phyloP scores from a whole-genome alignment of 2,329 filamentous ascomycete genomes.

The Pseudogymnoascus sp. region DNA sequence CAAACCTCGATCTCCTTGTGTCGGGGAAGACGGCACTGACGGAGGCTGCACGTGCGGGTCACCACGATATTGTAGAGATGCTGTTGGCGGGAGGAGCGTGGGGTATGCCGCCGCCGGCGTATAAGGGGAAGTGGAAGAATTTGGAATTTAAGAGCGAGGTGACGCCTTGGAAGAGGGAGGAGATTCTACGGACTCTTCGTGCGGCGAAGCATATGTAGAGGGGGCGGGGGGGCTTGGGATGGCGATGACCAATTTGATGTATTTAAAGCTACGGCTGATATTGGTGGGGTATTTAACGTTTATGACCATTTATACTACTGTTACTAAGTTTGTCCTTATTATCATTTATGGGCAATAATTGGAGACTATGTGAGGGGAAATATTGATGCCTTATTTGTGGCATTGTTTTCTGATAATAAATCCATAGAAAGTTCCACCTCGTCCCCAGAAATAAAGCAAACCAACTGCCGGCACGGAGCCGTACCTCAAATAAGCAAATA shows the following conservation, averaged over 20 bases:
- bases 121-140: constrained; percentile 8
- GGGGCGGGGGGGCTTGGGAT: too few species aligned
- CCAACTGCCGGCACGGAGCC: background rate
- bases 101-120: background rate
- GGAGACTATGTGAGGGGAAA: background rate
- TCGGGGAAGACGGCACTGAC: background rate
- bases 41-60: background rate
- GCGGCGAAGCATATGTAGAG: background rate
- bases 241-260: background rate
- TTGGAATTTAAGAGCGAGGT: background rate
- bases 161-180: constrained; percentile 1
- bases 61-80: background rate
- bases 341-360: background rate
- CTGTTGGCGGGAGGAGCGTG: background rate
- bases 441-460: background rate
- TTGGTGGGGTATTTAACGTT: background rate
- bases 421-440: background rate
- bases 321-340: background rate
- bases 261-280: background rate
- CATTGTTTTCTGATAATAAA: background rate
- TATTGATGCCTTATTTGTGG: background rate
- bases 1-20: background rate
- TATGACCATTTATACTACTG: background rate
- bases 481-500: constrained; percentile 32
- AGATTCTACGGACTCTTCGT: background rate